Conservation (phyloP, 2,329 filamentous ascomycete genomes). For the Pyrenochaeta sp. region DNA sequence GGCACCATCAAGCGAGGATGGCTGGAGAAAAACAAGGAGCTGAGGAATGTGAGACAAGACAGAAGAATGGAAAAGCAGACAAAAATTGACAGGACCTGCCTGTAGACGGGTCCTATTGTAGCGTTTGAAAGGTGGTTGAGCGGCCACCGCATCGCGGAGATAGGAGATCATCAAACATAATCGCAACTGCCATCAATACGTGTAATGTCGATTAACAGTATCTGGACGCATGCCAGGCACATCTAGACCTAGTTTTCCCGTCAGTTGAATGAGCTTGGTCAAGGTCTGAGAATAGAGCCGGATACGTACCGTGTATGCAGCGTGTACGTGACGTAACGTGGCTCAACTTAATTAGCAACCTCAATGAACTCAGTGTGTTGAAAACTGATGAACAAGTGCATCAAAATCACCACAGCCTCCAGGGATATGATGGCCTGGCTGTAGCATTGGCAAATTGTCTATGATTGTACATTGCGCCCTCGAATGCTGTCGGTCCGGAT, state of each 20-base stretch:
- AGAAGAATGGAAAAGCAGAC: background rate
- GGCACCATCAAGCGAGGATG: background rate
- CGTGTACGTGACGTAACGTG: conserved; percentile 9
- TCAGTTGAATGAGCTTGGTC: background rate
- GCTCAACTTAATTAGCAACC: background rate
- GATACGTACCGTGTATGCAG: background rate
- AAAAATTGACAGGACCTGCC: background rate
- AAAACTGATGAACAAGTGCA: background rate
- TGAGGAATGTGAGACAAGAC: background rate
- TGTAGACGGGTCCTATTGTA: too few relatives aligned
- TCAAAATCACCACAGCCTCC: background rate
- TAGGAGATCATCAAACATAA: too few relatives aligned
- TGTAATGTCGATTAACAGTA: too few relatives aligned
- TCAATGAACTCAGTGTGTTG: background rate
- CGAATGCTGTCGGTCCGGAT: too few relatives aligned
- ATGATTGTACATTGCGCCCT: too few relatives aligned
- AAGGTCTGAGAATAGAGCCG: background rate
- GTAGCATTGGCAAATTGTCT: background rate
- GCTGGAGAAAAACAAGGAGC: background rate
- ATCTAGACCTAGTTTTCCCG: background rate
- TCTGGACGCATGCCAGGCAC: background rate
- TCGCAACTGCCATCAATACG: too few relatives aligned
- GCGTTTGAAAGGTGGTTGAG: too few relatives aligned
- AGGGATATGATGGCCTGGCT: background rate
- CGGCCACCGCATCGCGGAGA: too few relatives aligned